Base-by-base conservation (phyloP, 371 early-diverging fungal species). In the Mucor piriformis region DNA sequence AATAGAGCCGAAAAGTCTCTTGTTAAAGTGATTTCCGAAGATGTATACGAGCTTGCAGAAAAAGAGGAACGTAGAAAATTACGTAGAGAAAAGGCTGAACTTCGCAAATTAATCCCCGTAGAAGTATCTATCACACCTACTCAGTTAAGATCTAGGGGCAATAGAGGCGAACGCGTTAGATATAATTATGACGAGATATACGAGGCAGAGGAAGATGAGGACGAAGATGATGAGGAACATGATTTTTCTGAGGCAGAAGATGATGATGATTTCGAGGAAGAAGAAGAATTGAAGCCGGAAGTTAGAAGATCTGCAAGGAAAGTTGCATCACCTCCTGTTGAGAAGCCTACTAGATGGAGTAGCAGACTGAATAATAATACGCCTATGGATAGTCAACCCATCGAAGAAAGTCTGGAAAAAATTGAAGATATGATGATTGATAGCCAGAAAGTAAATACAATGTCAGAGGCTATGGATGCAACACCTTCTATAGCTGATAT, bases 1-100 rank as follows among this genome's bases (percentile, higher is more conserved):
- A 59, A 54, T 18, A 20, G 63, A 33, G 18, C 57, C 20, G 75
- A 75, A 48, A 54, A 54, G 25, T 53, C 51, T n/a, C 21, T 75
- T 18, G 43, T 43, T 15, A 48, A 64, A 16, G 48, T 54, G 0
- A 52, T 71, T 8, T 34, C 15, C 7, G 50, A 61, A 3, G 25
- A 46, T 5, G 21, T 69, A 0, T 69, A 69, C 27, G 65, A 64
- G 1, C 3, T 56, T 10, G 65, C 67, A 5, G 64, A 65, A 29
- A 50, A 70, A 18, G 61, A 64, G 21, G 49, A 50, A 16, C 62
- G 53, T 2, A 38, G 43, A 32, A 24, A 49, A 20, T 38, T 58
- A 20, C 51, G 59, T 11, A 63, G 65, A 54, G 67, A 69, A 44
- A 25, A 50, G 11, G 65, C 67, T 1, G 50, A 60, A 15, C 24